phyloP scores from a whole-genome alignment of 179 eudicot genomes.

The Beta lomatogona region DNA sequence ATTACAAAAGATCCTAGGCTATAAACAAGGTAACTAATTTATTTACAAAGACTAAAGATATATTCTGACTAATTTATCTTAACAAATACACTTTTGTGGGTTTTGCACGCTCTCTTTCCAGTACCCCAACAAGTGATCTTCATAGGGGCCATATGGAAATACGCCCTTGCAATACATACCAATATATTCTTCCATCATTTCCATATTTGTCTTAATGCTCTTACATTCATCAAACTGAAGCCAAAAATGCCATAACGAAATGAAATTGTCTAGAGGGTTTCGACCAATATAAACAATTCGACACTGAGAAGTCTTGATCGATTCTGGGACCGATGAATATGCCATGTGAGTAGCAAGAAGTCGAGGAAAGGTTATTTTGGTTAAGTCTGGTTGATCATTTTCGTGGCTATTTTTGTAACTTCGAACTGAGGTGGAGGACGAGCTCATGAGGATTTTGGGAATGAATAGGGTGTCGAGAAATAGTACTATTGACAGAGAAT shows the following conservation, averaged over 20 bases:
- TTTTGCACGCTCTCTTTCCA: constrained; percentile 30
- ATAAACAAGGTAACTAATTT: too few species aligned
- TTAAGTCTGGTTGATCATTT: background rate
- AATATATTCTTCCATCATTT: constrained; percentile 32
- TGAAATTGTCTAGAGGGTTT: constrained; percentile 37
- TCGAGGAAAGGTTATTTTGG: background rate
- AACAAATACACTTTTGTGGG: constrained; percentile 29
- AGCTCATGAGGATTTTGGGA: background rate
- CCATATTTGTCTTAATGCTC: background rate
- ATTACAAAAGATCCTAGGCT: too few species aligned
- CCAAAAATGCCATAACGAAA: constrained; percentile 35
- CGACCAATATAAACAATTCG: constrained; percentile 36
- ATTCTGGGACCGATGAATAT: constrained; percentile 21
- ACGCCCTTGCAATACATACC: constrained; percentile 31
- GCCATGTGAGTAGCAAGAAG: constrained; percentile 39
- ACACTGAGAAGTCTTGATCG: constrained; percentile 27
- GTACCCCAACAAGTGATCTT: constrained; percentile 32
- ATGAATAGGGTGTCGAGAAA: background rate
- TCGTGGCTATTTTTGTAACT: background rate
- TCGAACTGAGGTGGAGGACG: background rate
- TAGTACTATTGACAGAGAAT: background rate
- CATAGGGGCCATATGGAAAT: constrained; percentile 37
- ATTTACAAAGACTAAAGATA: too few species aligned
- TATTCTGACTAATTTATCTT: too few species aligned
- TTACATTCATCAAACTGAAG: constrained; percentile 24